A percentile compares a stretch with the other conserved stretches of the same genome.
These are phyloP conservation scores for Fusarium armeniacum DNA, from an alignment of 2,329 filamentous ascomycete species.

Conservation along the genomic window DNA sequence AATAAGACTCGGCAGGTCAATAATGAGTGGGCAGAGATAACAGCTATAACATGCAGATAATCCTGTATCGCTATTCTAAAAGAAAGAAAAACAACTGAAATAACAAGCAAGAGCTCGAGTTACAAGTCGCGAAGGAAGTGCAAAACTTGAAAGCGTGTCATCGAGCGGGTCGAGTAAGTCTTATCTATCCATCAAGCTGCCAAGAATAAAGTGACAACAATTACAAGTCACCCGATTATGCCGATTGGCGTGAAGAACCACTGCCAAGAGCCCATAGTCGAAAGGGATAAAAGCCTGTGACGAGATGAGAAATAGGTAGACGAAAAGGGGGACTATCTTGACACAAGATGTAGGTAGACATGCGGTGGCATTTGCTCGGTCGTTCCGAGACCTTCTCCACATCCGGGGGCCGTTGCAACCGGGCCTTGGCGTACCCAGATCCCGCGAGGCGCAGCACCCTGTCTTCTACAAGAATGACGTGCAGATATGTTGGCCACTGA, in stretches of 20 bases:
- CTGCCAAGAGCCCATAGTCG: not conserved
- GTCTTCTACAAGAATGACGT: not conserved
- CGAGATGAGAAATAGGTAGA: not conserved
- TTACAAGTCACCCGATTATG: not conserved
- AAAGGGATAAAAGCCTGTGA: no score
- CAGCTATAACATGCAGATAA: no score
- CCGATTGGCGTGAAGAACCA: constrained; percentile 5
- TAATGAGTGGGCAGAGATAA: accelerated
- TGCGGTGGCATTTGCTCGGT: constrained; percentile 16
- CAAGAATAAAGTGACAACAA: not conserved
- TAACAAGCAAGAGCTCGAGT: no score
- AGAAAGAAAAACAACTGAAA: no score
- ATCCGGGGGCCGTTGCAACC: constrained; percentile 17
- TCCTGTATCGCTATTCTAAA: not conserved
- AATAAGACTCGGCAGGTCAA: not conserved
- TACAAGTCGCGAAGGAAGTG: not conserved
- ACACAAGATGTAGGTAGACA: not conserved
- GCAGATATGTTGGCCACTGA: not conserved
- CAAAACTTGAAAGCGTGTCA: not conserved
- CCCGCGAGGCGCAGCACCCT: constrained; percentile 32
- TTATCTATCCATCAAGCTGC: not conserved
- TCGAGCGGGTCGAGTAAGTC: not conserved
- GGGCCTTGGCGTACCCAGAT: constrained; percentile 27
- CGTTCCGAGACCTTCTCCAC: constrained; percentile 18
- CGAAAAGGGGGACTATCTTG: not conserved